phyloP scores from a whole-genome alignment of 108 stramenopile species.

The Fragilaria crotonensis region DNA sequence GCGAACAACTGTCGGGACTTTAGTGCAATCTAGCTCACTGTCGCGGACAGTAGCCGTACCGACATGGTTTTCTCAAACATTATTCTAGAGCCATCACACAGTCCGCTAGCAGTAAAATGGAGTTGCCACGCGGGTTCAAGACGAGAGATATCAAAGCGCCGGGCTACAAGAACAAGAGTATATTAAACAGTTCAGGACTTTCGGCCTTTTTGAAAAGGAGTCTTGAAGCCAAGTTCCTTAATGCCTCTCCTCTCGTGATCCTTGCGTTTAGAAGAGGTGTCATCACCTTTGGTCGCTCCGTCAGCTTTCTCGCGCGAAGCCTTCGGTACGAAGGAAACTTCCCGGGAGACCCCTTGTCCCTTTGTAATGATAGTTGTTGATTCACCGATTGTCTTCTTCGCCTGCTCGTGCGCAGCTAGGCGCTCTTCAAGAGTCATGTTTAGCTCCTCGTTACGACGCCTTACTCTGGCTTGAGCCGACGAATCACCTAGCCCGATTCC shows the following conservation, averaged over 20 bases:
- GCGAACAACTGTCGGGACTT: no score
- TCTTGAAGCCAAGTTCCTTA: constrained; percentile 52
- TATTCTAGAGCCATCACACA: no score
- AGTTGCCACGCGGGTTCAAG: no score
- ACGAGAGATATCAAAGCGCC: no score
- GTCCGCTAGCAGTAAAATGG: no score
- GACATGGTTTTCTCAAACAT: no score
- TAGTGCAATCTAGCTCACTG: no score
- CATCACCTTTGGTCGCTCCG: constrained; percentile 11
- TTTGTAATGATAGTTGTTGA: constrained; percentile 27
- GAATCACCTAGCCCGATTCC: constrained; percentile 50
- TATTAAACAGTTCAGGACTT: no score
- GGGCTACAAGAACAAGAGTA: no score
- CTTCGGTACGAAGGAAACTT: constrained; percentile 69
- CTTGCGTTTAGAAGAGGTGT: constrained; percentile 11
- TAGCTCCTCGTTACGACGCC: constrained; percentile 44
- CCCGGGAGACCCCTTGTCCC: constrained; percentile 58
- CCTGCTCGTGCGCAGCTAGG: constrained; percentile 43
- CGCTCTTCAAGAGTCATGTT: constrained; percentile 68
- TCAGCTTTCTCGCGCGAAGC: constrained; percentile 43
- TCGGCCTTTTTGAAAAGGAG: constrained; percentile 47
- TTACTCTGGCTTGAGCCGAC: constrained; percentile 27
- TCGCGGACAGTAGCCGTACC: no score
- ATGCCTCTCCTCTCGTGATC: constrained; percentile 46
- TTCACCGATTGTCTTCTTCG: constrained; percentile 26